phyloP scores from a whole-genome alignment of 1,284 basidiomycete genomes.

The Hymenochaete sp. region DNA sequence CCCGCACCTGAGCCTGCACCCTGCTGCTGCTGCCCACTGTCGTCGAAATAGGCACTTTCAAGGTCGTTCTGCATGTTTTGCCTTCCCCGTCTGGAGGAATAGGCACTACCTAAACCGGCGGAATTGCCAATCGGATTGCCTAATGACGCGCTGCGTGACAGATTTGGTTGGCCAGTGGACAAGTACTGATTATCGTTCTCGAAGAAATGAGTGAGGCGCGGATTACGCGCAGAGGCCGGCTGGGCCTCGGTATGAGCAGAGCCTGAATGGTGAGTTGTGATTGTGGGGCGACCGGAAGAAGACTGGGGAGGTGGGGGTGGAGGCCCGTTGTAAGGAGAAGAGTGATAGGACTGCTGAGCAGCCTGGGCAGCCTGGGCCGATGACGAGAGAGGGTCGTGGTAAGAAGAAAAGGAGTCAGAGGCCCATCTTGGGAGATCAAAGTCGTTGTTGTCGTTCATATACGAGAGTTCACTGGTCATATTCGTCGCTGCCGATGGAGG shows the following conservation, averaged over 20 bases:
- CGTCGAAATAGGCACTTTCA: slow-evolving; percentile 48
- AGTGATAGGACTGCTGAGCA: slow-evolving; percentile 46
- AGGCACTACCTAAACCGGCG: slow-evolving; percentile 21
- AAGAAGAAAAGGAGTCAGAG: slow-evolving; percentile 35
- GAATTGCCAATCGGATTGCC: slow-evolving; percentile 31
- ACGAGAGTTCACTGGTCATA: slow-evolving; percentile 34
- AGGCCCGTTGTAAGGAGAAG: slow-evolving; percentile 35
- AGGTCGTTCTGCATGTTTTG: slow-evolving; percentile 62
- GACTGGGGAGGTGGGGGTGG: slow-evolving; percentile 37
- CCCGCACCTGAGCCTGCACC: too few relatives aligned
- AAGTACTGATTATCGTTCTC: slow-evolving; percentile 57
- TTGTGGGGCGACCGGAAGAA: slow-evolving; percentile 19
- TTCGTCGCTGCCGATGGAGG: slow-evolving; percentile 2
- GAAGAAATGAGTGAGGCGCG: slow-evolving; percentile 54
- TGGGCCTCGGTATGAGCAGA: slow-evolving; percentile 26
- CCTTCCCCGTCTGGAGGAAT: slow-evolving; percentile 38
- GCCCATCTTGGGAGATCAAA: slow-evolving; percentile 78
- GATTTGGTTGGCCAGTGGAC: slow-evolving; percentile 39
- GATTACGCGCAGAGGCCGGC: slow-evolving; percentile 40
- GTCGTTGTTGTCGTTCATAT: slow-evolving; percentile 46
- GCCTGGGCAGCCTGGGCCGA: slow-evolving; percentile 40
- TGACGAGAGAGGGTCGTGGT: slow-evolving; percentile 53
- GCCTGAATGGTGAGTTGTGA: slow-evolving; percentile 29
- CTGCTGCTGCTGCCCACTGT: slow-evolving; percentile 17
- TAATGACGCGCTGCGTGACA: slow-evolving; percentile 59